phyloP scores from a whole-genome alignment of 2,329 filamentous ascomycete genomes.

The Orbilia brochopaga region DNA sequence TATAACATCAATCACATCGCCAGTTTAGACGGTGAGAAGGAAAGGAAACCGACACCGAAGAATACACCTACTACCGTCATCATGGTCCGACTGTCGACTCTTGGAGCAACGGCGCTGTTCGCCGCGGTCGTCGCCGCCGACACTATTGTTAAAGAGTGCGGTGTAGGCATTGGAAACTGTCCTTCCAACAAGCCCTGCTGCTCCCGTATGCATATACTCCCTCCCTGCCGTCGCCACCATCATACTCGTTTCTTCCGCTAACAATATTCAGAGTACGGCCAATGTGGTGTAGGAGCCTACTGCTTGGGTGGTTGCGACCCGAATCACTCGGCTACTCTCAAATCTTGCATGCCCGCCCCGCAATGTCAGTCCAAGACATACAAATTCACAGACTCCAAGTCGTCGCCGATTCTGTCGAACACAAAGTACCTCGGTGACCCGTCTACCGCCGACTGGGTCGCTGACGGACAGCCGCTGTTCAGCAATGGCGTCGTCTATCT shows the following conservation, averaged over 20 bases:
- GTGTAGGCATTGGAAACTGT: constrained; percentile 66
- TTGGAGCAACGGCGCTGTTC: constrained; percentile 28
- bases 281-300: constrained; percentile 88
- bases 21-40: background rate
- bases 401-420: constrained; percentile 67
- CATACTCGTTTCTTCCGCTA: background rate
- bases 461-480: constrained; percentile 74
- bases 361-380: constrained; percentile 77
- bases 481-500: constrained; percentile 76
- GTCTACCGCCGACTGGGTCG: constrained; percentile 82
- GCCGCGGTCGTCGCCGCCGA: constrained; percentile 35
- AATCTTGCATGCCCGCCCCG: constrained; percentile 84
- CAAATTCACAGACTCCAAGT: constrained; percentile 74
- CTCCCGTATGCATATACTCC: constrained; percentile 75
- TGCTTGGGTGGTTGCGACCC: constrained; percentile 96
- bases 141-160: constrained; percentile 54
- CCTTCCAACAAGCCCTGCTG: constrained; percentile 77
- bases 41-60: background rate
- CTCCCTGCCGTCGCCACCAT: constrained; percentile 14
- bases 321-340: constrained; percentile 77
- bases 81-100: constrained; percentile 43
- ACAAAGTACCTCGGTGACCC: constrained; percentile 85
- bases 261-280: constrained; percentile 73
- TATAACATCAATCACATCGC: background rate
- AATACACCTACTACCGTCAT: constrained; percentile 8